A percentile compares a stretch with the other conserved stretches of the same genome.
These are phyloP conservation scores for Colletotrichum ledebouriae DNA, from an alignment of 2,329 filamentous ascomycete species.

Conservation along the genomic window DNA sequence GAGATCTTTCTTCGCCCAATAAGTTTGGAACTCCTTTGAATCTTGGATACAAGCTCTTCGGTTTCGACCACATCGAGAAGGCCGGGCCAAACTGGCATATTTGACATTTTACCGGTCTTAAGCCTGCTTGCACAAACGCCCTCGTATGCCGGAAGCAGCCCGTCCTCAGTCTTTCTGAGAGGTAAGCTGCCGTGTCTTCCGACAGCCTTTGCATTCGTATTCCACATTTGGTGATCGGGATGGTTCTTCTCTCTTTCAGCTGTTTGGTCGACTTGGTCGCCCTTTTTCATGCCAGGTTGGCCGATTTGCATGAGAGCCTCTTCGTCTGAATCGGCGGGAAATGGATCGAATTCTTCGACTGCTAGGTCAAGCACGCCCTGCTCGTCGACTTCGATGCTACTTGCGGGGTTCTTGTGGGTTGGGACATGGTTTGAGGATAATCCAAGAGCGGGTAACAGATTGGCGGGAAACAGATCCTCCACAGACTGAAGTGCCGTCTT, in stretches of 20 bases:
- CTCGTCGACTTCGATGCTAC: conserved; percentile 75
- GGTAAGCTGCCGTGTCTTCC: neutral
- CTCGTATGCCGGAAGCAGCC: conserved; percentile 32
- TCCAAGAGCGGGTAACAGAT: conserved; percentile 65
- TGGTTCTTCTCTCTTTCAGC: neutral
- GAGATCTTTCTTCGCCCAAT: neutral
- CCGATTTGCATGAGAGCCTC: conserved; percentile 55
- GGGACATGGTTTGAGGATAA: conserved; percentile 49
- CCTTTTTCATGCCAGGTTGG: conserved; percentile 13
- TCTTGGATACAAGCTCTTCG: conserved; percentile 54
- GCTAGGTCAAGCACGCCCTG: conserved; percentile 63
- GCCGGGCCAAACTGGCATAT: conserved; percentile 53
- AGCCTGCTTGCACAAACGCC: conserved; percentile 61
- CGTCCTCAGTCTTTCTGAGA: conserved; percentile 37
- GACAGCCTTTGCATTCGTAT: neutral
- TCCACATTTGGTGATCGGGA: neutral
- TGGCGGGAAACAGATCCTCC: conserved; percentile 85
- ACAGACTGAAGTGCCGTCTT: conserved; percentile 86
- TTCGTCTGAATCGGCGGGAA: conserved; percentile 67
- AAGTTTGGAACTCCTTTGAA: neutral
- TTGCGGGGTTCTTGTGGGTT: conserved; percentile 51
- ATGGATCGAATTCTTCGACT: conserved; percentile 63
- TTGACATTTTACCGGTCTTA: conserved; percentile 52
- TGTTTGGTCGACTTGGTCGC: neutral
- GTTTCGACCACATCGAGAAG: conserved; percentile 58